Base-by-base conservation (phyloP, 495 filamentous ascomycete genomes). In the Hypoxylon cercidicola region DNA sequence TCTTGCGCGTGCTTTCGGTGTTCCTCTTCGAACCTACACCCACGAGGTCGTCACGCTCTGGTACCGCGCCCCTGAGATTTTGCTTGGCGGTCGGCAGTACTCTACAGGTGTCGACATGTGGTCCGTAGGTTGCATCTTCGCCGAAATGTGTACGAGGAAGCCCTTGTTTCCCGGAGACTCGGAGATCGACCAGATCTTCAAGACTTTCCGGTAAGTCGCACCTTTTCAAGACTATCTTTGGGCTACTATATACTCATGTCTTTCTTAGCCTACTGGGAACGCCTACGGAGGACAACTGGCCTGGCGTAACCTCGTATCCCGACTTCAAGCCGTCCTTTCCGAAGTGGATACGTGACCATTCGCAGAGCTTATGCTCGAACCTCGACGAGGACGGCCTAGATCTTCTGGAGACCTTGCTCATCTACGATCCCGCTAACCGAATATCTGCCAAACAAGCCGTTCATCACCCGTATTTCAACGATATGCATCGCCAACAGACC, bases 161-260 rank as follows among this genome's bases (percentile, higher is more conserved):
- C 93, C 95, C 5, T 80, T 98, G 11, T 98, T 99, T 84, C 95
- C 95, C 21, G 95, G 95, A 35, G 96, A 99, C 75, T 97, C 93
- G 1, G 95, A 99, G 75, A 98, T 99, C 77, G 95, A 99, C 69
- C 96, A 99, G 80, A 98, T 99, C 69, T 98, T 98, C 84, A 98
- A 97, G 79, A 99, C 98, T 68, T 99, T 99, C 88, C 85, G 89
- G 93, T 95, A 79, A 67, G 87, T 76, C 6, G 16, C n/a, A 6
- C 3, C 8, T 37, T 45, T 10, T 19, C 11, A 47, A 41, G 11
- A 47, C 39, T 23, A 37, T 4, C 20, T 51, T 40, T 40, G 11
- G 13, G 32, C 20, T 59, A 20, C 32, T 18, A 20, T 15, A 52
- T 49, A 37, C 51, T 53, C 5, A 61, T 54, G 41, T 11, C 11